Base-by-base conservation (phyloP, 2,329 filamentous ascomycete species). In the Rhynchosporium secalis region DNA sequence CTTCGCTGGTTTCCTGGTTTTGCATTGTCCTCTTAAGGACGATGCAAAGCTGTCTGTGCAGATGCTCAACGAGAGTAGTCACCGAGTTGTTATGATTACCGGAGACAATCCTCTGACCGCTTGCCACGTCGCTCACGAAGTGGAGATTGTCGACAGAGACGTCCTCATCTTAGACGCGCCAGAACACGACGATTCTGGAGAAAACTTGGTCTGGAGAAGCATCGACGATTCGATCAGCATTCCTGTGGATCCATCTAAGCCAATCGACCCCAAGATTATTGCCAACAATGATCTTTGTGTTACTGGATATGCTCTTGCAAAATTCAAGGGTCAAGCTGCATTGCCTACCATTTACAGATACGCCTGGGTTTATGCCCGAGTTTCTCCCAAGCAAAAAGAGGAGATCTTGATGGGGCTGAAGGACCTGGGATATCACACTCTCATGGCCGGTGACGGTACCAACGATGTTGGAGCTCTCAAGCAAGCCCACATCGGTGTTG, bases 81-180 rank as follows among this genome's bases (percentile, higher is more conserved):
- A 99, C 76, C 91, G 95, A 70, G 92, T 96, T 52, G 90, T 99
- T 70, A 99, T 99, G 95, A 99, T 99, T 69, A 99, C 95, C 64
- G 95, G 95, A 74, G 95, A 99, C 76, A 99, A 99, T 75, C 94
- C 95, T 12, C 83, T 99, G 58, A 99, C 95, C 46, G 95, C 95
- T 68, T 91, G 96, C 10, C 94, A 99, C 74, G 95, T 99, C 61
- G 95, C 95, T 15, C 88, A 89, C 65, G 89, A 97, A 75, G 95
- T 99, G 31, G 95, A 99, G 75, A 99, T 99, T 75, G 92, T 99
- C 15, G 95, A 99, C 72, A 89, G 95, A 61, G 93, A 98, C 40
- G 91, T 95, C 59, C 83, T 98, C 63, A 98, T 99, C 70, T 82
- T 99, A 31, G 95, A 99, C 75, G 92, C 94, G 2, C 95, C 95